Evolutionary conservation across 176 grass and related monocot genomes (phyloP).

Genomic region (Paspalum vaginatum): DNA sequence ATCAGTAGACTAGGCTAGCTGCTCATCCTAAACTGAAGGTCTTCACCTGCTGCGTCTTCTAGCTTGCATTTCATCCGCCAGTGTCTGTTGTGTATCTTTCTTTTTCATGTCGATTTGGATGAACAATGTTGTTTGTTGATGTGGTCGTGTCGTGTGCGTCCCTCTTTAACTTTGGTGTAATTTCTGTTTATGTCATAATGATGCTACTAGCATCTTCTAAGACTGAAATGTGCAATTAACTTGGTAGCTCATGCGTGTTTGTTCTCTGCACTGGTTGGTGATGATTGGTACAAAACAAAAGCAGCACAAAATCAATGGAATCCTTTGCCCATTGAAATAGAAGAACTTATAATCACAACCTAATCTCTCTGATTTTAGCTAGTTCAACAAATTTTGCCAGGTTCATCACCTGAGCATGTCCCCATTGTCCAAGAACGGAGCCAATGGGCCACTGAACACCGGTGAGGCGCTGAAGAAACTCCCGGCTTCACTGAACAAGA

Average conservation of each 20-base stretch:
- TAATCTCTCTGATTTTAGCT: neutral
- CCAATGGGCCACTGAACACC: conserved; percentile 49
- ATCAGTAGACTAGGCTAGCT: conserved; percentile 40
- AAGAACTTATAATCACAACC: neutral
- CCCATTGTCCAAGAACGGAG: conserved; percentile 48
- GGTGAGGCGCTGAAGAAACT: conserved; percentile 71
- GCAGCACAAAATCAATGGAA: conserved; percentile 25
- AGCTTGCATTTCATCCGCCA: conserved; percentile 6
- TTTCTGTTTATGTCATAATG: neutral
- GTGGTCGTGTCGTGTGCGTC: neutral
- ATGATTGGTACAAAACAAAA: conserved; percentile 1
- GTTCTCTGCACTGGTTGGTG: neutral
- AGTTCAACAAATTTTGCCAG: neutral
- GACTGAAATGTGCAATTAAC: neutral
- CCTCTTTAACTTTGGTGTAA: neutral
- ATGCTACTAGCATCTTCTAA: neutral
- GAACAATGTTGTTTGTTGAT: conserved; percentile 21
- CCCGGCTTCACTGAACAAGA: conserved; percentile 47
- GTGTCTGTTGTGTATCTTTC: conserved; percentile 30
- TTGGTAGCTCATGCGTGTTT: conserved; percentile 21
- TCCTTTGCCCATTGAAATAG: neutral
- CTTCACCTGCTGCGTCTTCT: conserved; percentile 10
- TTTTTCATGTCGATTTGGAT: conserved; percentile 38
- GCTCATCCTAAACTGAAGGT: conserved; percentile 19
- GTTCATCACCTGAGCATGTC: conserved; percentile 76